Evolutionary conservation across 495 filamentous ascomycete species (phyloP).

Genomic region (Paragyromitra xinjiangensis): DNA sequence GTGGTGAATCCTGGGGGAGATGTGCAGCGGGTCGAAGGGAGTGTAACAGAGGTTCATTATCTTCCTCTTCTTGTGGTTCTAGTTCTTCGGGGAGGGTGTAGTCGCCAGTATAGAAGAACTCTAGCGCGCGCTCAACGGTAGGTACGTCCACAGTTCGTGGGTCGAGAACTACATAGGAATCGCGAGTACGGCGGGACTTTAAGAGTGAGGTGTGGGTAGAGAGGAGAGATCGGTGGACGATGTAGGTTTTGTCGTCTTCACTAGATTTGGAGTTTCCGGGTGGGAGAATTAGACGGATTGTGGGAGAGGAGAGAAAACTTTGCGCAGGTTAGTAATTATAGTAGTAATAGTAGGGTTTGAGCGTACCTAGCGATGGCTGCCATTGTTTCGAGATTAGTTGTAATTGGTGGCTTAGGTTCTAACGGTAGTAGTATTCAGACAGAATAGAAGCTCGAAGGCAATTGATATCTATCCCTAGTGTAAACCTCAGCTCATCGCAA

Average conservation of each 20-base stretch:
- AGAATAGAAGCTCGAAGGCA: not conserved
- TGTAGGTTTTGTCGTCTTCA: conserved; percentile 49
- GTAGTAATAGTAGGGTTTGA: not conserved
- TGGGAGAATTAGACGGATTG: conserved; percentile 46
- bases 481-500: conserved; percentile 23
- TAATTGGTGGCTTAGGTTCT: not conserved
- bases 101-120: conserved; percentile 49
- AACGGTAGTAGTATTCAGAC: not conserved
- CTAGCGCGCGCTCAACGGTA: conserved; percentile 43
- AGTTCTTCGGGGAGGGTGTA: conserved; percentile 39
- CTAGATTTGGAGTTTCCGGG: not conserved
- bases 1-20: conserved; percentile 44
- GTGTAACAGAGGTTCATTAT: conserved; percentile 22
- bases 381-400: conserved; percentile 8
- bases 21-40: conserved; percentile 38
- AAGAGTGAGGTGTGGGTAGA: conserved; percentile 44
- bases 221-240: conserved; percentile 50
- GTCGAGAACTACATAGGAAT: conserved; percentile 38
- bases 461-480: not conserved
- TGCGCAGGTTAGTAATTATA: not conserved
- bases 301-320: conserved; percentile 52
- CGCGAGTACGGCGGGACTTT: conserved; percentile 35
- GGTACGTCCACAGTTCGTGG: conserved; percentile 30
- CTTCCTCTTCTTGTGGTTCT: conserved; percentile 25
- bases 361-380: conserved; percentile 12